Conservation (phyloP, 2,329 filamentous ascomycete species). For the Sclerotinia nivalis region DNA sequence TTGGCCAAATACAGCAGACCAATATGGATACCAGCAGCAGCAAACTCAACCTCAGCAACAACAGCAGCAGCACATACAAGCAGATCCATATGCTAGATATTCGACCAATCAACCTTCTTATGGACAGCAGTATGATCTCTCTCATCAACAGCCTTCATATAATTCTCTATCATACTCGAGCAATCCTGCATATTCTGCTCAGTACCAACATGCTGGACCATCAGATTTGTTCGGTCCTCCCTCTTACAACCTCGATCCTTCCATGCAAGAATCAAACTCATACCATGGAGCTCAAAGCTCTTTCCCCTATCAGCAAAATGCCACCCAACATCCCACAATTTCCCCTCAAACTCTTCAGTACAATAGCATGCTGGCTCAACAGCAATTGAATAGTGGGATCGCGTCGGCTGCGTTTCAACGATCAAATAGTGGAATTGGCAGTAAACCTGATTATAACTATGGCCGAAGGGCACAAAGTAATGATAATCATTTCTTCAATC, state of each 20-base stretch:
- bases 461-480: slow-evolving; percentile 31
- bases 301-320: slow-evolving; percentile 34
- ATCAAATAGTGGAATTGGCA: slow-evolving; percentile 25
- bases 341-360: slow-evolving; percentile 40
- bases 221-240: slow-evolving; percentile 35
- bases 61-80: slow-evolving; percentile 15
- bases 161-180: slow-evolving; percentile 29
- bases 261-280: slow-evolving; percentile 32
- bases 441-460: slow-evolving; percentile 24
- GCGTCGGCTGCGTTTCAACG: slow-evolving; percentile 30
- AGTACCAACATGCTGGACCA: slow-evolving; percentile 35
- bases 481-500: slow-evolving; percentile 23
- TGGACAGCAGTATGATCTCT: slow-evolving; percentile 31
- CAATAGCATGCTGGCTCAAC: slow-evolving; percentile 28
- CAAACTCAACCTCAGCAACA: slow-evolving; percentile 19
- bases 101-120: slow-evolving; percentile 29
- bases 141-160: slow-evolving; percentile 35
- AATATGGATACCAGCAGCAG: slow-evolving; percentile 33
- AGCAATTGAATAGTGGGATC: slow-evolving; percentile 30
- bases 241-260: slow-evolving; percentile 35
- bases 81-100: slow-evolving; percentile 35
- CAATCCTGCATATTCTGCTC: slow-evolving; percentile 37
- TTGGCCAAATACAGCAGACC: slow-evolving; percentile 32
- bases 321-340: slow-evolving; percentile 33
- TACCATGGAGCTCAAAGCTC: slow-evolving; percentile 34